Evolutionary conservation across 2,329 filamentous ascomycete species (phyloP).

Genomic region (Ustulina deusta): DNA sequence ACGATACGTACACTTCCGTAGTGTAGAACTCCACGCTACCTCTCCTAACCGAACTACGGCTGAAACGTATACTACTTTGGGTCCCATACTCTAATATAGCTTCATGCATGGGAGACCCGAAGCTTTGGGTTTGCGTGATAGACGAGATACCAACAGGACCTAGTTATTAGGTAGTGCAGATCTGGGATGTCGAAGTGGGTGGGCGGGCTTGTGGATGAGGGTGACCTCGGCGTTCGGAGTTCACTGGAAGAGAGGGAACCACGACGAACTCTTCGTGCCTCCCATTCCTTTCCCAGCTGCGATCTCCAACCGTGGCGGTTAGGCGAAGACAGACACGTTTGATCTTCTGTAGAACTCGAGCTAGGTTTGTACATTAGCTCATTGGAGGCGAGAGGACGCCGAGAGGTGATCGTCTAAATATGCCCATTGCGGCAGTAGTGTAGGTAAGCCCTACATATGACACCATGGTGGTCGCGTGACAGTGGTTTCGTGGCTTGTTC

Average conservation of each 20-base stretch:
- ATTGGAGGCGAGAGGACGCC: background rate
- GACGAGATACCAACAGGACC: conserved; percentile 1
- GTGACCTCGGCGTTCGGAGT: background rate
- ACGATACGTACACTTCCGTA: background rate
- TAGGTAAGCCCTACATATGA: background rate
- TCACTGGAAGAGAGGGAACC: background rate
- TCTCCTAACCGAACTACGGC: background rate
- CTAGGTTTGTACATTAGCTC: background rate
- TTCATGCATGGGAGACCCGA: conserved; percentile 18
- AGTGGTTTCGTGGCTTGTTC: background rate
- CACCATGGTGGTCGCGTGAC: conserved; percentile 4
- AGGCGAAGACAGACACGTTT: background rate
- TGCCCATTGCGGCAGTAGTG: background rate
- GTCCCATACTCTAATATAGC: background rate
- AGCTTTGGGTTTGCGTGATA: conserved; percentile 8
- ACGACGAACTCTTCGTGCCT: background rate
- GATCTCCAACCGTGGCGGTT: conserved; percentile 46
- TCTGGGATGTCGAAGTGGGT: no score
- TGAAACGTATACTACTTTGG: background rate
- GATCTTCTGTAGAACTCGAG: background rate
- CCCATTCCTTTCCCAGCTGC: background rate
- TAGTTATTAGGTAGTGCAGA: no score
- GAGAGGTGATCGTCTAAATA: background rate
- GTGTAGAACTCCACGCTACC: background rate
- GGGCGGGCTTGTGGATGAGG: background rate